A percentile compares a stretch with the other conserved stretches of the same genome.
Evolutionary conservation across 2,329 filamentous ascomycete genomes (phyloP).

Genomic region (Paraconiothyrium sp.): DNA sequence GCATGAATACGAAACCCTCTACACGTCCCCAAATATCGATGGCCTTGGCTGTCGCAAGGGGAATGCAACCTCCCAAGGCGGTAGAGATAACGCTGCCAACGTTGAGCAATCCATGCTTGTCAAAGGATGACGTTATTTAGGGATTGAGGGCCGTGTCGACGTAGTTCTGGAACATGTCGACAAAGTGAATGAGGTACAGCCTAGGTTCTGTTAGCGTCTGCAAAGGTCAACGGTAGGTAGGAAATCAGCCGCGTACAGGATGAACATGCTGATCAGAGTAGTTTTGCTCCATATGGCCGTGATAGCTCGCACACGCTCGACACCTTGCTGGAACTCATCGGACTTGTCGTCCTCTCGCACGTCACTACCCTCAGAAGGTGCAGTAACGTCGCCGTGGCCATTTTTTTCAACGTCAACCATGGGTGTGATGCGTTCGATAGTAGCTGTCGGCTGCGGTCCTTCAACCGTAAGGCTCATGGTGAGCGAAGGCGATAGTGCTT

Average conservation of each 20-base stretch:
- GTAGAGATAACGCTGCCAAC: slow-evolving; percentile 48
- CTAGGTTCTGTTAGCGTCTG: slow-evolving; percentile 31
- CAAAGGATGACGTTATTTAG: slow-evolving; percentile 53
- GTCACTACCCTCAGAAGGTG: slow-evolving; percentile 23
- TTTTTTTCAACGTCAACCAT: slow-evolving; percentile 35
- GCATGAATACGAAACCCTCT: slow-evolving; percentile 51
- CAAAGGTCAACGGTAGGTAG: not conserved
- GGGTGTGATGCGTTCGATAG: slow-evolving; percentile 22
- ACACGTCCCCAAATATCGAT: slow-evolving; percentile 55
- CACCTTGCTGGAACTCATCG: slow-evolving; percentile 49
- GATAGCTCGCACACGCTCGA: slow-evolving; percentile 52
- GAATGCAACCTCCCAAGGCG: slow-evolving; percentile 48
- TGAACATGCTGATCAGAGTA: slow-evolving; percentile 50
- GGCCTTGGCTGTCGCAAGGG: slow-evolving; percentile 51
- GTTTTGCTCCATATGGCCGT: slow-evolving; percentile 53
- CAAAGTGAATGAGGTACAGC: slow-evolving; percentile 59
- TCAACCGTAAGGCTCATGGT: slow-evolving; percentile 21
- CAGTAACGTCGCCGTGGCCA: slow-evolving; percentile 13
- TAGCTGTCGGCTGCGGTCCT: slow-evolving; percentile 26
- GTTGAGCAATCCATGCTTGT: slow-evolving; percentile 45
- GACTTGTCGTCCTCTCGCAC: slow-evolving; percentile 31
- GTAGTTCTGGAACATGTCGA: slow-evolving; percentile 58
- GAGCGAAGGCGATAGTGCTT: slow-evolving; percentile 18
- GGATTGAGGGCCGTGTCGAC: slow-evolving; percentile 52
- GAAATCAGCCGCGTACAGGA: slow-evolving; percentile 40